Conservation (phyloP, 1,284 basidiomycete genomes). For the Cerrena zonata region DNA sequence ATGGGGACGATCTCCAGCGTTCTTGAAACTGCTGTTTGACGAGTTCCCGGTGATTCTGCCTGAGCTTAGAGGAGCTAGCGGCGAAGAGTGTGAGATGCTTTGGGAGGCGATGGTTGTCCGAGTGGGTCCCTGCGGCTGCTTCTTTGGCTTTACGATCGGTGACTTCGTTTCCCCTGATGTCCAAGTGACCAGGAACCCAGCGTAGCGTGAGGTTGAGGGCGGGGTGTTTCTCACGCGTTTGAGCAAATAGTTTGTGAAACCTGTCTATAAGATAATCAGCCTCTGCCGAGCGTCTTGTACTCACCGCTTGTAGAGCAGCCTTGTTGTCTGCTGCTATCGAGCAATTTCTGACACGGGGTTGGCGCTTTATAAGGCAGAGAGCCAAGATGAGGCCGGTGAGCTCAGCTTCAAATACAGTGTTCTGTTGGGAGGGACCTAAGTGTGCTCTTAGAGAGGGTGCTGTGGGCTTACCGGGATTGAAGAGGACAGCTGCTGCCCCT, state of each 20-base stretch:
- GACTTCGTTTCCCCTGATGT: slow-evolving; percentile 14
- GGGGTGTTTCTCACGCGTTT: background rate
- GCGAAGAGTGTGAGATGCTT: background rate
- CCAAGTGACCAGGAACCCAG: slow-evolving; percentile 17
- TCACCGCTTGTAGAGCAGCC: slow-evolving; percentile 14
- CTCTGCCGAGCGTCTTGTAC: slow-evolving; percentile 5
- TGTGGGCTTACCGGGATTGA: background rate
- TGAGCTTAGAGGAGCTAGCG: slow-evolving; percentile 2
- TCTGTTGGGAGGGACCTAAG: background rate
- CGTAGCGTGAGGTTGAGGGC: slow-evolving; percentile 3
- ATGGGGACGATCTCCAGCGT: slow-evolving; percentile 9
- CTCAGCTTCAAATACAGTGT: slow-evolving; percentile 4
- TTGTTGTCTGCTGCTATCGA: slow-evolving; percentile 17
- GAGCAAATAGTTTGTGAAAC: slow-evolving; percentile 12
- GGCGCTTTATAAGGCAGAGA: background rate
- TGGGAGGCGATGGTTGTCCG: background rate
- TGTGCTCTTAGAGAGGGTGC: background rate
- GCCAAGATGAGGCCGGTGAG: slow-evolving; percentile 1
- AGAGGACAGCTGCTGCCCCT: slow-evolving; percentile 8
- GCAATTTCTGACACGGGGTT: background rate
- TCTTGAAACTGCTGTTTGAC: background rate
- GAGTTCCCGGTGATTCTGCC: slow-evolving; percentile 1
- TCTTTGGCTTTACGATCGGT: slow-evolving; percentile 15
- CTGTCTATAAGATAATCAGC: slow-evolving; percentile 16
- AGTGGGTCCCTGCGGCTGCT: slow-evolving; percentile 9